These are phyloP conservation scores for Haematococcus lacustris DNA, from an alignment of 139 green algal species.

Conservation along the genomic window DNA sequence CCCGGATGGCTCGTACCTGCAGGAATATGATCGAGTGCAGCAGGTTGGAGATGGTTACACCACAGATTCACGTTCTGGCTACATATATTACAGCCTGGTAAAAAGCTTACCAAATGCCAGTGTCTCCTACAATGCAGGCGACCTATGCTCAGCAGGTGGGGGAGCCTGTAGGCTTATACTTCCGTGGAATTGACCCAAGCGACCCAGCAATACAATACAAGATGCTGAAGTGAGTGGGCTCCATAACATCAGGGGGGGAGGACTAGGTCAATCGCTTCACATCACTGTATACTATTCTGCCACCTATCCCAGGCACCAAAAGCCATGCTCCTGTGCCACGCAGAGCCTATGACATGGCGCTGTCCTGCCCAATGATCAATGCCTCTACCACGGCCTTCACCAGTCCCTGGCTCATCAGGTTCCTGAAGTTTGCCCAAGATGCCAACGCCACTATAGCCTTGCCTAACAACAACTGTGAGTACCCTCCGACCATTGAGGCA, in stretches of 20 bases:
- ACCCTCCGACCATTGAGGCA: background rate
- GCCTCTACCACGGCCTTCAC: slow-evolving; percentile 15
- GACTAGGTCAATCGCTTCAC: background rate
- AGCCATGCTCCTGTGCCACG: background rate
- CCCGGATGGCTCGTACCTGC: slow-evolving; percentile 28
- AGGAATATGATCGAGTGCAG: slow-evolving; percentile 13
- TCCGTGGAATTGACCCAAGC: slow-evolving; percentile 20
- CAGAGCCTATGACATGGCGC: background rate
- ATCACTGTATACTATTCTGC: background rate
- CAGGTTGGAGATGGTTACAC: too few relatives aligned
- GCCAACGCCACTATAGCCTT: too few relatives aligned
- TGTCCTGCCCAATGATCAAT: slow-evolving; percentile 19
- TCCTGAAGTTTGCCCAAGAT: too few relatives aligned
- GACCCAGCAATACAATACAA: slow-evolving; percentile 10
- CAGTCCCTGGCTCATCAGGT: too few relatives aligned
- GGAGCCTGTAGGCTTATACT: slow-evolving; percentile 14
- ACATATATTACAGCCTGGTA: too few relatives aligned
- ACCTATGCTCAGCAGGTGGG: slow-evolving; percentile 27
- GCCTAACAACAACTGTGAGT: slow-evolving; percentile 16
- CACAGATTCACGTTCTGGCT: too few relatives aligned
- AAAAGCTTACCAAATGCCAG: too few relatives aligned
- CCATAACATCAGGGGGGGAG: background rate
- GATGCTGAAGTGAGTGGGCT: slow-evolving; percentile 14
- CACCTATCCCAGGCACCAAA: background rate
- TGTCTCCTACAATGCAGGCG: too few relatives aligned